Evolutionary conservation across 1,284 basidiomycete genomes (phyloP).

Genomic region (Ustilago esculenta): DNA sequence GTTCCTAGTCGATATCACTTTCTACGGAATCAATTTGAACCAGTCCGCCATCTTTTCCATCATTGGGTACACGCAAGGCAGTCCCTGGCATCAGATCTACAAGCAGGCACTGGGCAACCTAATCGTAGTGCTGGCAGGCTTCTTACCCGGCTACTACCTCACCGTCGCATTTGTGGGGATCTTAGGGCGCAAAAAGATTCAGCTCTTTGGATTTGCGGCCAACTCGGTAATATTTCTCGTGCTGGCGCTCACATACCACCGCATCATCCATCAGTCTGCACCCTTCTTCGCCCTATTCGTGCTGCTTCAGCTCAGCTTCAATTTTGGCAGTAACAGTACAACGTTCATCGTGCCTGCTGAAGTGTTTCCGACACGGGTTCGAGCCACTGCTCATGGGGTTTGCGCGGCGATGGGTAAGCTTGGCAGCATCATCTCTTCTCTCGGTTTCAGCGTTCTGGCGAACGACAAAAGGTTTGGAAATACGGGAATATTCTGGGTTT

Average conservation of each 20-base stretch:
- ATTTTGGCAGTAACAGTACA: slow-evolving; percentile 78
- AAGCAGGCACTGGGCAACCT: slow-evolving; percentile 69
- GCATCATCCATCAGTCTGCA: slow-evolving; percentile 68
- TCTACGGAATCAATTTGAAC: slow-evolving; percentile 83
- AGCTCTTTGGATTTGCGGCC: slow-evolving; percentile 59
- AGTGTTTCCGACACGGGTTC: slow-evolving; percentile 80
- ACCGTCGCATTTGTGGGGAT: slow-evolving; percentile 40
- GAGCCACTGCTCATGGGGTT: slow-evolving; percentile 70
- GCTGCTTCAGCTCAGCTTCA: slow-evolving; percentile 71
- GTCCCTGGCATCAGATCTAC: slow-evolving; percentile 70
- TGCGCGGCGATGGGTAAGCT: slow-evolving; percentile 70
- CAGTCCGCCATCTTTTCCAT: slow-evolving; percentile 76
- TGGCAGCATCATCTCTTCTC: slow-evolving; percentile 69
- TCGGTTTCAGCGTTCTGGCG: slow-evolving; percentile 53
- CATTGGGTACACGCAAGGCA: slow-evolving; percentile 71
- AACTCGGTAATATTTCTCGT: slow-evolving; percentile 56
- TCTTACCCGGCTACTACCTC: slow-evolving; percentile 59
- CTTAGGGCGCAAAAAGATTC: slow-evolving; percentile 61
- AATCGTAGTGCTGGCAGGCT: slow-evolving; percentile 47
- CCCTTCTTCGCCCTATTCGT: slow-evolving; percentile 81
- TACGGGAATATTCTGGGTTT: slow-evolving; percentile 53
- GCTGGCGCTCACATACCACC: slow-evolving; percentile 56
- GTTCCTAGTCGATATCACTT: slow-evolving; percentile 74
- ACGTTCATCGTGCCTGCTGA: slow-evolving; percentile 79
- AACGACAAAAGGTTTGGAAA: slow-evolving; percentile 22